Base-by-base conservation (phyloP, 495 filamentous ascomycete species). In the Alectoria sarmentosa region DNA sequence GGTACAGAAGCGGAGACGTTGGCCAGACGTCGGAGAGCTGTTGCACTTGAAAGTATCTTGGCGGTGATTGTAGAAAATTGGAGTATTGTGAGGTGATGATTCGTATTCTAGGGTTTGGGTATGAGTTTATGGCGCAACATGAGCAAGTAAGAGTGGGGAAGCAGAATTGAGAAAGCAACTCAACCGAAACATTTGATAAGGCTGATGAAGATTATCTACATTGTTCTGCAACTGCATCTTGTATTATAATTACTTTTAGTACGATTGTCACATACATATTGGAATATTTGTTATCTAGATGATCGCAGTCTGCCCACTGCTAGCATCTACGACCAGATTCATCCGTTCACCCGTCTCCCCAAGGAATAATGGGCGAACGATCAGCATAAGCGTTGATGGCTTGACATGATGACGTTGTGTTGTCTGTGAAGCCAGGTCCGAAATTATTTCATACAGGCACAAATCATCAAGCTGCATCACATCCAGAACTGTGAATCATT, bases 1-100 rank as follows among this genome's bases (percentile, higher is more conserved):
- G 46, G 46, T 3, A 44, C 8, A n/a, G 64, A 38, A n/a, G 23
- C 21, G n/a, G 60, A 58, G 21, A 62, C 21, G 21, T n/a, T 36
- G 11, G 66, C 26, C 8, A 65, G 49, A 42, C 58, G 62, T 64
- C 58, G 66, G n/a, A 65, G 52, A 19, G 48, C 36, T 61, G 17
- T 32, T 56, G 5, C 10, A 15, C 39, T 30, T 48, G 32, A 30
- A n/a, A 21, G 60, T 52, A 63, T 63, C 2, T 63, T 48, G 17
- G 41, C 48, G 58, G 15, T 42, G 52, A 8, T 26, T 34, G 60
- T 54, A 62, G 32, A 2, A 9, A 37, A 13, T 46, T 32, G 59
- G 44, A 46, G 19, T 6, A 8, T 37, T 7, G 15, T 19, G 32
- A 26, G 23, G 3, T 11, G 49, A 17, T 3, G 30, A n/a, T n/a